Base-by-base conservation (phyloP, 257 asterid genomes). In the Anisodus acutangulus region DNA sequence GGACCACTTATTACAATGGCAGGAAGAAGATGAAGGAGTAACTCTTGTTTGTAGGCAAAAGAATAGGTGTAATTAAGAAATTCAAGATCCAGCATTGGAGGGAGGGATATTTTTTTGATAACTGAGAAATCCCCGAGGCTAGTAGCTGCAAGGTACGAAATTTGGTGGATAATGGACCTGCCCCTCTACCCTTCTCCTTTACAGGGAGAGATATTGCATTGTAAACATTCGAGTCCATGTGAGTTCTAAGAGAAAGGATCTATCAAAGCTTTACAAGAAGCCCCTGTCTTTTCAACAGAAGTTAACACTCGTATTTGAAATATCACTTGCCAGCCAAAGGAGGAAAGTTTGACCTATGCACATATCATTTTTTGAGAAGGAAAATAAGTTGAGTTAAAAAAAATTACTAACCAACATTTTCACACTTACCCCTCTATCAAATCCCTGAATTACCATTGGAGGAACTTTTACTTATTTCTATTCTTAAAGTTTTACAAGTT, bases 381-480 rank as follows among this genome's bases (percentile, higher is more conserved):
- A 31, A 31, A 31, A 31, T 31, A 31, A 31, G 35, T 31, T 31
- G 35, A 31, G 35, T 31, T 31, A 31, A 22, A n/a, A 17, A n/a
- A 10, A n/a, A 2, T 9, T 49, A n/a, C 41, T 51, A 72, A n/a
- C 59, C 59, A 72, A 72, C 19, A 72, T 47, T 72, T 45, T 47
- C 16, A 70, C 35, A 43, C 16, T 19, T 45, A 10, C 37, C 80
- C 45, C 80, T n/a, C 41, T 47, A 0, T 72, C 37, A 72, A 72
- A 72, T 72, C 59, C 58, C 59, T 72, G 3, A 47, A 19, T 19
- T 26, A 26, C 13, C 71, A 49, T 47, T 45, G 39, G 59, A 72
- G 80, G 2, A 72, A 10, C 41, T 72, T 71, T 19, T 72, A 72
- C 80, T 72, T 72, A 22, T 19, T 47, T 47, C 80, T 72, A 19